Evolutionary conservation across 148 eudicot genomes (phyloP).

Genomic region (Chenopodium suecicum): DNA sequence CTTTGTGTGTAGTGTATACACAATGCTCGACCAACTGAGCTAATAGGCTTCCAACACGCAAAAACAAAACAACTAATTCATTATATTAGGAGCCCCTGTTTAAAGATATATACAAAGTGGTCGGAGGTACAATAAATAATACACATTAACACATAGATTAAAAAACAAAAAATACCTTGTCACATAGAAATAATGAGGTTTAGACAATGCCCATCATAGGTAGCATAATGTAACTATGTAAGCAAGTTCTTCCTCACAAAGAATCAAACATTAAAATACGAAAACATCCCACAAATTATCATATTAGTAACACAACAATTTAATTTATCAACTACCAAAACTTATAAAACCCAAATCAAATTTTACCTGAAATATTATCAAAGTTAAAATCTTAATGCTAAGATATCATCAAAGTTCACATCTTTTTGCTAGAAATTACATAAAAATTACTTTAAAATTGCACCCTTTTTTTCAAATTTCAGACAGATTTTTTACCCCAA

Average conservation of each 20-base stretch:
- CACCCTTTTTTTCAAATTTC: not conserved
- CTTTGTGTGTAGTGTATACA: too few relatives aligned
- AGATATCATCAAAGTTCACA: conserved; percentile 1
- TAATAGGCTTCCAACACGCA: too few relatives aligned
- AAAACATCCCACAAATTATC: conserved; percentile 2
- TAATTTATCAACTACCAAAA: conserved; percentile 8
- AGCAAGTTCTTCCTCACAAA: conserved; percentile 73
- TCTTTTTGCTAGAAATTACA: not conserved
- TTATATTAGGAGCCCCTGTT: too few relatives aligned
- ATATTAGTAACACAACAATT: conserved; percentile 12
- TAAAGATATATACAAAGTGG: too few relatives aligned
- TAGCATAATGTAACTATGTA: conserved; percentile 68
- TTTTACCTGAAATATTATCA: not conserved
- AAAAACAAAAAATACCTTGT: too few relatives aligned
- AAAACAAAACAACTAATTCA: too few relatives aligned
- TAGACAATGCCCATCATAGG: conserved; percentile 89
- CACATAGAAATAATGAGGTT: conserved; percentile 55
- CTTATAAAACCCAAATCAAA: not conserved
- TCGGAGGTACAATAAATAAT: too few relatives aligned
- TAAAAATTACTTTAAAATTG: not conserved
- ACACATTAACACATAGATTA: too few relatives aligned
- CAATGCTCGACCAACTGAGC: too few relatives aligned
- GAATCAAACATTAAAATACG: conserved; percentile 98
- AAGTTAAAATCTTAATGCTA: not conserved
- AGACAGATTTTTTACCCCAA: not conserved